Evolutionary conservation across 306 rosid genomes (phyloP), one percentile per base, ranked within the genome.

Genomic region (Cyclanthera cordifolia): DNA sequence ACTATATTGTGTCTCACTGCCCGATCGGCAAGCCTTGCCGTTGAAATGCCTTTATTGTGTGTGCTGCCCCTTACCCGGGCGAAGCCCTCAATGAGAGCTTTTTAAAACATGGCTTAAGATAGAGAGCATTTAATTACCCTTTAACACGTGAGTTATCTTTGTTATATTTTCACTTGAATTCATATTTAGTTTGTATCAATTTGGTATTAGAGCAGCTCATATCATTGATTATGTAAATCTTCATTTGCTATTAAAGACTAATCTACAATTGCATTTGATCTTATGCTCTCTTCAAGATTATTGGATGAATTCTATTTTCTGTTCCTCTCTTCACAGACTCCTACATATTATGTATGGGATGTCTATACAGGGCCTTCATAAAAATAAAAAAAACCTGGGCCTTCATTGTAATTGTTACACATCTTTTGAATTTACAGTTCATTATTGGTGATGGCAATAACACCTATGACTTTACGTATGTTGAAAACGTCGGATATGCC

Each of bases 401-500:
- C 46, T 27, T 68, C 34, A 17, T 68, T 68, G 72, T 48, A 25
- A 57, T 27, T 21, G 16, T 59, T 61, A 28, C 73, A 64, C 16
- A 58, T 50, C n/a, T 47, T 69, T 72, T 74, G 59, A 74, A 39
- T 86, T 75, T 48, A 23, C 90, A 94, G 99, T 94, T 86, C 83
- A 84, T 94, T 74, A 74, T 94, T 78, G 99, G 99, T 2, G 84
- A 90, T 83, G 99, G 99, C 47, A 86, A 85, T 56, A 94, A 90
- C 60, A 16, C 85, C 27, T 86, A 77, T 70, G 99, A 94, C 79
- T 94, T 94, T 84, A 94, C 99, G 32, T 94, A 85, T 64, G 99
- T 94, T 77, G 96, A 82, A 86, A 94, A 94, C 54, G 95, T 94
- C 85, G 99, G 93, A 57, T 95, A 94, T 79, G 90, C 84, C 68